Evolutionary conservation across 306 rosid genomes (phyloP).

Genomic region (Aeschynomene evenia): DNA sequence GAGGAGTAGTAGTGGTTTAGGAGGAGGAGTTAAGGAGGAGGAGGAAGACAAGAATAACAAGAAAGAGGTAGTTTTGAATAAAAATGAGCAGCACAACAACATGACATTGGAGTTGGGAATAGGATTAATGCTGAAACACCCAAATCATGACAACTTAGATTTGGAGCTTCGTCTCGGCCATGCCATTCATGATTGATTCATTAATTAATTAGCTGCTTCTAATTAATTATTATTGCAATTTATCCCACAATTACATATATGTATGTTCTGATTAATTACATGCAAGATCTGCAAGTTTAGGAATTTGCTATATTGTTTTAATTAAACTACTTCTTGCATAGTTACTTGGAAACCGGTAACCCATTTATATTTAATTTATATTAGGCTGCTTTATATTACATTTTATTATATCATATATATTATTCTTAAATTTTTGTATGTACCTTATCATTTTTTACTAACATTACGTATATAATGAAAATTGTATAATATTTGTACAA

Average conservation of each 20-base stretch:
- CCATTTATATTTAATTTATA: too few relatives aligned
- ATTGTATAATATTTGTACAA: too few relatives aligned
- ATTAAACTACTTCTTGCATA: background rate
- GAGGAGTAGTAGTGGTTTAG: background rate
- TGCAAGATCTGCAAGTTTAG: too few relatives aligned
- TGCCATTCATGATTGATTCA: slow-evolving; percentile 50
- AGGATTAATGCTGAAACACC: slow-evolving; percentile 36
- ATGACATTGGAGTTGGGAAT: slow-evolving; percentile 40
- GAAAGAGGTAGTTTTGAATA: slow-evolving; percentile 24
- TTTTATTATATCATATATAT: background rate
- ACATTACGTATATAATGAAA: too few relatives aligned
- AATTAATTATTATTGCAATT: background rate
- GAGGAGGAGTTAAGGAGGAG: slow-evolving; percentile 12
- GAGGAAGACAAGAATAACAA: slow-evolving; percentile 29
- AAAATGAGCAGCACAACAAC: slow-evolving; percentile 10
- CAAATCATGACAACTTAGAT: slow-evolving; percentile 48
- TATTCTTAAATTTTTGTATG: too few relatives aligned
- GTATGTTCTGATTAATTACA: too few relatives aligned
- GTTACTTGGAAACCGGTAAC: background rate
- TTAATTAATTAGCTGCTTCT: background rate
- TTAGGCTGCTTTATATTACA: background rate
- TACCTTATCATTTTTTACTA: background rate
- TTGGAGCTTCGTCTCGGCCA: slow-evolving; percentile 70
- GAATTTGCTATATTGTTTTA: background rate
- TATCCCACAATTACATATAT: background rate